Base-by-base conservation (phyloP, 2,329 filamentous ascomycete genomes). In the Ceratocystis huliohia region DNA sequence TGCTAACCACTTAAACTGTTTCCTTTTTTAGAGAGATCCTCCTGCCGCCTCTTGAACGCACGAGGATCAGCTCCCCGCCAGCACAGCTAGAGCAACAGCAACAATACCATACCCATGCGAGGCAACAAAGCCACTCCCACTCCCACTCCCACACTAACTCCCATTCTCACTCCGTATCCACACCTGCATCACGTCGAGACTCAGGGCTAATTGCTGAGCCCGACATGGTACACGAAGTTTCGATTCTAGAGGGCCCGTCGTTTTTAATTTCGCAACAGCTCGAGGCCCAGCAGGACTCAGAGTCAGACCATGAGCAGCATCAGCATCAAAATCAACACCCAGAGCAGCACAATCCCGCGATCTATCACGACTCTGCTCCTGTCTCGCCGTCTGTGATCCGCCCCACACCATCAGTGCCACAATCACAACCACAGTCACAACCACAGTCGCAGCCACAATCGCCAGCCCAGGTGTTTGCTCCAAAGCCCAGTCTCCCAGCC, bases 381-480 rank as follows among this genome's bases (percentile, higher is more conserved):
- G 70, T 82, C 83, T 17, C 86, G 84, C 79, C 80, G 78, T 0
- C 76, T 74, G 41, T 76, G 78, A 57, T 79, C 79, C 2, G 80
- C 80, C 59, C 78, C 15, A 59, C 56, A 80, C 61, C 83, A 85
- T 20, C 81, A 86, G 70, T 87, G 30, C 56, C 37, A 41, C 37
- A 41, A 5, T 41, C 37, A 0, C 37, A 15, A 15, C 37, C 37
- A 41, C 37, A 41, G 37, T 41, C 37, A 0, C 37, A 15, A 15
- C 37, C 37, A 41, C 37, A 41, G 37, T 41, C 37, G 37, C 37
- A 41, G 37, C 37, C 37, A 41, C 37, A 41, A 41, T 59, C 56
- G 15, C 56, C 56, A 6, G 74, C 22, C 45, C 64, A 50, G n/a
- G 20, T 25, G 15, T 56, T 45, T 17, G 7, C 20, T 61, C 62